Conservation (phyloP, 2,329 filamentous ascomycete genomes). For the Aureobasidium namibiae region DNA sequence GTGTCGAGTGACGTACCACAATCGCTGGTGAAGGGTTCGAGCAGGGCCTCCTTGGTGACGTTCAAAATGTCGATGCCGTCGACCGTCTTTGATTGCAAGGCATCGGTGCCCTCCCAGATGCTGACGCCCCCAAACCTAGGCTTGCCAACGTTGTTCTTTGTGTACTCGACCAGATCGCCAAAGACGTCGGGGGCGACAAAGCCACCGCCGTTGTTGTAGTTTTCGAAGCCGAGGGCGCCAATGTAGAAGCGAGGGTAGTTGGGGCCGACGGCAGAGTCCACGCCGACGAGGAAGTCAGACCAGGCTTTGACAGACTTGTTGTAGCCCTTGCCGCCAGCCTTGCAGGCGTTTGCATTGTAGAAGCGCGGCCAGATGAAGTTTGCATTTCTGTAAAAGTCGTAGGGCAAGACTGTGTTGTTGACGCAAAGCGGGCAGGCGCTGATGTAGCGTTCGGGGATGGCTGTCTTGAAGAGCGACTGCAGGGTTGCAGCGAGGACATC, state of each 20-base stretch:
- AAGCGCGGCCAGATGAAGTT: conserved; percentile 14
- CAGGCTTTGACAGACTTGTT: conserved; percentile 4
- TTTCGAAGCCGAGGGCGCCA: conserved; percentile 4
- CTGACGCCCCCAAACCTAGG: conserved; percentile 4
- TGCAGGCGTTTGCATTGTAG: conserved; percentile 11
- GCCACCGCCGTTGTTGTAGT: background rate
- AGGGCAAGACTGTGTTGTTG: conserved; percentile 8
- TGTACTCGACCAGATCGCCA: background rate
- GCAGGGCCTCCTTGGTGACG: conserved; percentile 4
- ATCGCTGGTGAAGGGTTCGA: conserved; percentile 7
- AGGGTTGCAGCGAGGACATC: background rate
- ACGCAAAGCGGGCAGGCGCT: conserved; percentile 3
- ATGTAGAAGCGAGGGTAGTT: conserved; percentile 9
- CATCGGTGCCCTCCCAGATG: conserved; percentile 11
- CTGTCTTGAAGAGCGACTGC: background rate
- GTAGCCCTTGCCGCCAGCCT: background rate
- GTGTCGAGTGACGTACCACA: conserved; percentile 6
- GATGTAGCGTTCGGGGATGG: background rate
- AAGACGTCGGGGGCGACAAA: background rate
- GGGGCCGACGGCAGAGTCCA: background rate
- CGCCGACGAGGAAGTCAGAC: background rate
- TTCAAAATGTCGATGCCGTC: background rate
- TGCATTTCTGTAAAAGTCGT: conserved; percentile 8
- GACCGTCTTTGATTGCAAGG: background rate
- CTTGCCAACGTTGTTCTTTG: background rate